Conservation (phyloP, 2,329 filamentous ascomycete species). For the Colletotrichum tofieldiae region DNA sequence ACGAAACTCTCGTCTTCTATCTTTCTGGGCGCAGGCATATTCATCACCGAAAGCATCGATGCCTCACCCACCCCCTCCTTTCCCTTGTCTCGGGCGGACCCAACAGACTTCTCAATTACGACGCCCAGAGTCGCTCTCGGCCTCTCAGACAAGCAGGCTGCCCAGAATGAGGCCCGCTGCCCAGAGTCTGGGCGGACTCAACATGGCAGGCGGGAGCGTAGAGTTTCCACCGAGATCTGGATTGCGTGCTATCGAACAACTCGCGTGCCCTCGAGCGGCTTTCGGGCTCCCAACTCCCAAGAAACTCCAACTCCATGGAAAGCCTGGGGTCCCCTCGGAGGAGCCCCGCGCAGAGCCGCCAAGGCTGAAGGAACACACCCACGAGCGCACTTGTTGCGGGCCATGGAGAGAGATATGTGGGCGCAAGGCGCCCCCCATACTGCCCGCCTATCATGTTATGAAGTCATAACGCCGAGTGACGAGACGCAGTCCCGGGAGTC, state of each 20-base stretch:
- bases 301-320: conserved; percentile 27
- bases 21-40: conserved; percentile 24
- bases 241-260: conserved; percentile 38
- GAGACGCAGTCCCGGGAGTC: not conserved
- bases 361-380: conserved; percentile 40
- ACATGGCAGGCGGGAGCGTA: conserved; percentile 37
- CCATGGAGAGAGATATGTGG: conserved; percentile 10
- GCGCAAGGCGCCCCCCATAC: conserved; percentile 7
- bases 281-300: conserved; percentile 19
- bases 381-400: not conserved
- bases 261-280: conserved; percentile 33
- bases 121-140: conserved; percentile 25
- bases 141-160: conserved; percentile 7
- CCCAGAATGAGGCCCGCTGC: conserved; percentile 42
- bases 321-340: conserved; percentile 6
- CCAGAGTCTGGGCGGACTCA: conserved; percentile 37
- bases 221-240: conserved; percentile 30
- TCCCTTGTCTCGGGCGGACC: conserved; percentile 30
- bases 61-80: conserved; percentile 16
- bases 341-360: conserved; percentile 42
- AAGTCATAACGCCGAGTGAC: conserved; percentile 43
- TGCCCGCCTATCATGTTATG: conserved; percentile 36
- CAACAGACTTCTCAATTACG: conserved; percentile 21
- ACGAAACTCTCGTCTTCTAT: conserved; percentile 31
- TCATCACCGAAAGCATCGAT: conserved; percentile 33